phyloP scores from a whole-genome alignment of 176 grass and related monocot species.

The Lolium multiflorum region DNA sequence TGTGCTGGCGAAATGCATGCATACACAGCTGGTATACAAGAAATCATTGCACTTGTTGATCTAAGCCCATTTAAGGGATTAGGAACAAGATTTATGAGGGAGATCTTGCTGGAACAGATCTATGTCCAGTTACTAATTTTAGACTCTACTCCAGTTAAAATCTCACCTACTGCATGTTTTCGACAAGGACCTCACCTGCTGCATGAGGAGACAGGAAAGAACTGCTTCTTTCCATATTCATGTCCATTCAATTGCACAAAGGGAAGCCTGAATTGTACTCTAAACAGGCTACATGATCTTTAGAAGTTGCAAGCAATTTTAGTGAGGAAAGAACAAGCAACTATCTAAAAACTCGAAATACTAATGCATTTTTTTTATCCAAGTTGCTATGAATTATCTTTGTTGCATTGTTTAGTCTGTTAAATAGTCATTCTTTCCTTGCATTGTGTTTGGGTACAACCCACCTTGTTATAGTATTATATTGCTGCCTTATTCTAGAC shows the following conservation, averaged over 20 bases:
- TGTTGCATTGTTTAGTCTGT: neutral
- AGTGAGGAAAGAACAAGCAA: constrained; percentile 4
- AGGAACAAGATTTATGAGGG: neutral
- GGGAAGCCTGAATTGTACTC: neutral
- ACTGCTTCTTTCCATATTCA: constrained; percentile 12
- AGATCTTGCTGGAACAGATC: constrained; percentile 29
- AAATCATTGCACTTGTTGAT: neutral
- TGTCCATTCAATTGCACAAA: neutral
- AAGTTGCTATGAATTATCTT: neutral
- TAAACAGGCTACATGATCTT: neutral
- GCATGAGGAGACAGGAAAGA: constrained; percentile 3
- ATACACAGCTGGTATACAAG: neutral
- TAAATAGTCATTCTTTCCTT: constrained; percentile 24
- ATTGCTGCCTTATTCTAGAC: neutral
- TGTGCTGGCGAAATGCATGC: neutral
- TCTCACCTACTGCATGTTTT: neutral
- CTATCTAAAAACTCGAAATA: neutral
- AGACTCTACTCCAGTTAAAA: neutral
- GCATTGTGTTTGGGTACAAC: constrained; percentile 9
- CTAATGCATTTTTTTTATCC: neutral
- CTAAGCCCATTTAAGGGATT: neutral
- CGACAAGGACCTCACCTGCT: neutral
- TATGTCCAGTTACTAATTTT: constrained; percentile 17
- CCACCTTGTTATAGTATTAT: too few relatives aligned
- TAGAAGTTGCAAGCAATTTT: constrained; percentile 9